Percentiles rank a stretch among this genome's conserved stretches.
Conservation (phyloP, 192 early-diverging fungal species). For the Dissophora ornata region DNA sequence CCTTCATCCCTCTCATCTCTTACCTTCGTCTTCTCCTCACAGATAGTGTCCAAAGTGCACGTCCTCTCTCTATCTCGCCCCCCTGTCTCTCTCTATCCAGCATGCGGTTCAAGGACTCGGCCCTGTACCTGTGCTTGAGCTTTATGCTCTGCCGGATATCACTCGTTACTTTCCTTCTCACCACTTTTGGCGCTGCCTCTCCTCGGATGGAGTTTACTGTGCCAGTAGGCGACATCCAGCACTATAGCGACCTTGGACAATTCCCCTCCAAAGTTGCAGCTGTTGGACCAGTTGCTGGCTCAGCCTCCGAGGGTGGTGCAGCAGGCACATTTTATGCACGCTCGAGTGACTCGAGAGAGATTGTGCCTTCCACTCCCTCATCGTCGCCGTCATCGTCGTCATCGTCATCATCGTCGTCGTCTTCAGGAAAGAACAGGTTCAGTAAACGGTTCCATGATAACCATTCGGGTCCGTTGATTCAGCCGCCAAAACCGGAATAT, state of each 20-base stretch:
- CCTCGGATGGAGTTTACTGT: constrained; percentile 13
- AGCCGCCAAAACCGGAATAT: constrained; percentile 13
- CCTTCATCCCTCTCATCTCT: too few relatives aligned
- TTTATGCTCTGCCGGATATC: constrained; percentile 31
- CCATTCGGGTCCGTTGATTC: constrained; percentile 10
- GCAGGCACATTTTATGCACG: not conserved
- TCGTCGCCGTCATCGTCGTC: not conserved
- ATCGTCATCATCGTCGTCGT: not conserved
- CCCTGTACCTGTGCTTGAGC: constrained; percentile 29
- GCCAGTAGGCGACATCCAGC: constrained; percentile 1
- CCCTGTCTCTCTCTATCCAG: not conserved
- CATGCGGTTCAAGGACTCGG: constrained; percentile 50
- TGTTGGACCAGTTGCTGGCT: not conserved
- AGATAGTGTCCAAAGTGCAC: too few relatives aligned
- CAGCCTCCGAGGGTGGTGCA: not conserved
- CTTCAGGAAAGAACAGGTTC: constrained; percentile 3
- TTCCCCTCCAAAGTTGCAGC: too few relatives aligned
- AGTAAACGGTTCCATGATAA: constrained; percentile 15
- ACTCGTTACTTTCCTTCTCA: constrained; percentile 8
- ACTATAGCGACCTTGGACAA: not conserved
- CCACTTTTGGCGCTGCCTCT: not conserved
- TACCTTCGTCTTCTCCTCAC: too few relatives aligned
- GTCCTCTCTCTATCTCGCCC: not conserved
- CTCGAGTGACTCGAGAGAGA: not conserved
- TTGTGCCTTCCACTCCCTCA: not conserved